Base-by-base conservation (phyloP, 371 early-diverging fungal genomes). In the Synchytrium microbalum region DNA sequence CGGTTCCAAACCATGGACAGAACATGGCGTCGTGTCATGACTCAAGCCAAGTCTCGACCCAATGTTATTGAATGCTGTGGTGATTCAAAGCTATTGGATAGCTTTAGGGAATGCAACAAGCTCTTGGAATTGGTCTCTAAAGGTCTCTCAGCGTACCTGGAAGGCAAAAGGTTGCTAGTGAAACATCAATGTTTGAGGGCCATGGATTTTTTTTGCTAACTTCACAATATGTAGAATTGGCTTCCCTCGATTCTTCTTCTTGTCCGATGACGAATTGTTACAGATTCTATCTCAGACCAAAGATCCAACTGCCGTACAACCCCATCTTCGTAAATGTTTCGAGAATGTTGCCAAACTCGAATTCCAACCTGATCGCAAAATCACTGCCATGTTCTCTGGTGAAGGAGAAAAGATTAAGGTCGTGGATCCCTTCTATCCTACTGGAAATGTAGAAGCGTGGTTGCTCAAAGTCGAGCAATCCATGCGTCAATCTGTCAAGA, bases 221-320 rank as follows among this genome's bases (percentile, higher is more conserved):
- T 38, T 10, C 19, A 38, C 46, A 19, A 38, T 10, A 10, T 38
- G 10, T 38, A 56, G 84, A n/a, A 72, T 78, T 31, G 64, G 80
- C 8, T 84, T 84, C 61, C 83, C 83, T 8, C 69, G 84, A 57
- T 84, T 84, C 66, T 83, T 81, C 67, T 84, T 84, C 74, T 68
- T 84, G 32, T 78, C 78, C 14, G 83, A 84, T 64, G 84, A 83
- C 62, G 84, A 84, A 63, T 68, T 84, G 59, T 70, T 84, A 13
- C 82, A 83, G 58, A 82, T 84, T 56, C 64, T 84, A 30, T 83
- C 83, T 29, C 83, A 84, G 63, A 80, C 82, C 1, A 78, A 80
- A 60, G 83, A 84, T 63, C 82, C 82, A 0, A 79, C 79, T 13
- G 82, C 82, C 14, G 82, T 84, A 0, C 83, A 84, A 59, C 83